These are phyloP conservation scores for Pythium dissimile DNA, from an alignment of 352 stramenopile genomes.

Conservation along the genomic window DNA sequence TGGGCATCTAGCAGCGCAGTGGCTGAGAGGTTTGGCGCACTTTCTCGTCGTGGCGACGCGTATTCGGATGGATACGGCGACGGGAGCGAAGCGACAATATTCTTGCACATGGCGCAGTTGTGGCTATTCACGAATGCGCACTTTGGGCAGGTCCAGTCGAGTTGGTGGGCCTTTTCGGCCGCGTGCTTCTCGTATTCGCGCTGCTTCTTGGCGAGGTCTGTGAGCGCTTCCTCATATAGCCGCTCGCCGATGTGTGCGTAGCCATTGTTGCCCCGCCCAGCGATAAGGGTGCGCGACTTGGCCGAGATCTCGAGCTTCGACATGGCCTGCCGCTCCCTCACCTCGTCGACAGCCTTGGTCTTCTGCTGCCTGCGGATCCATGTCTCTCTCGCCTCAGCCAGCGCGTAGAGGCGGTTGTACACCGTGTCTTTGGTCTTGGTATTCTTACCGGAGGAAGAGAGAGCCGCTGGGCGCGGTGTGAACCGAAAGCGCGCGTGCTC, in stretches of 20 bases:
- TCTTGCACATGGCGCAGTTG: conserved; percentile 56
- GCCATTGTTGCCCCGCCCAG: conserved; percentile 41
- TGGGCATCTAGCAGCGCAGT: conserved; percentile 1
- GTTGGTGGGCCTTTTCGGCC: conserved; percentile 38
- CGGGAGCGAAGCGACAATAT: conserved; percentile 29
- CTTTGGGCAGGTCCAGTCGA: conserved; percentile 81
- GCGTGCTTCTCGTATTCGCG: conserved; percentile 39
- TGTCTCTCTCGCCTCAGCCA: conserved; percentile 68
- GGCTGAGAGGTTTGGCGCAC: not conserved
- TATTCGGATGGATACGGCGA: not conserved
- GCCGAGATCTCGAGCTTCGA: conserved; percentile 49
- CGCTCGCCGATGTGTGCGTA: conserved; percentile 69
- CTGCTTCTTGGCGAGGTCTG: conserved; percentile 62
- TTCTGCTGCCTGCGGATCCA: conserved; percentile 73
- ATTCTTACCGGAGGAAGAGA: conserved; percentile 3
- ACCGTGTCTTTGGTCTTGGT: conserved; percentile 39
- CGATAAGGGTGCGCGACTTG: conserved; percentile 59
- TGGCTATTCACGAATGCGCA: conserved; percentile 64
- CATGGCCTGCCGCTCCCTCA: conserved; percentile 34
- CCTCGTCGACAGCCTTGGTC: conserved; percentile 53
- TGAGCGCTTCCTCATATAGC: conserved; percentile 67
- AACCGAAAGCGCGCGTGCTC: conserved; percentile 25
- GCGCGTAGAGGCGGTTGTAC: conserved; percentile 61
- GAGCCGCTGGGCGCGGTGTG: conserved; percentile 11
- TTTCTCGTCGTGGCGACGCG: conserved; percentile 11